Evolutionary conservation across 768 basidiomycete genomes (phyloP).

Genomic region (Collybia sp.): DNA sequence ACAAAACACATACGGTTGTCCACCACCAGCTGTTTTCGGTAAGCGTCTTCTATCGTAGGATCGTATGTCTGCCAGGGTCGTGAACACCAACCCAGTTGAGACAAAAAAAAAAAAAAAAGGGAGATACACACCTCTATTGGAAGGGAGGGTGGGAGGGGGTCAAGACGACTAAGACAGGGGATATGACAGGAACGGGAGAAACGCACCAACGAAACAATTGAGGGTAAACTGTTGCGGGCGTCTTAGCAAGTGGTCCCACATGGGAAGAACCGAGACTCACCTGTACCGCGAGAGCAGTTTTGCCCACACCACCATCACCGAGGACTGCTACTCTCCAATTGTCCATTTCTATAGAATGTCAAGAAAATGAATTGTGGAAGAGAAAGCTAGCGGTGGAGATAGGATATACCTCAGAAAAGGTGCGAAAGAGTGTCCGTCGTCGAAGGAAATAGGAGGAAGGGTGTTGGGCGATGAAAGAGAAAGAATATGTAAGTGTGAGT

Average conservation of each 20-base stretch:
- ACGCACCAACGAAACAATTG: conserved; percentile 92
- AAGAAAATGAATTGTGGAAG: conserved; percentile 4
- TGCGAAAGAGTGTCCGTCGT: conserved; percentile 25
- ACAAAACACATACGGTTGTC: conserved; percentile 95
- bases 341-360: conserved; percentile 59
- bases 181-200: conserved; percentile 7
- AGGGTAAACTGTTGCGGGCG: conserved; percentile 71
- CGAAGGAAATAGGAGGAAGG: conserved; percentile 11
- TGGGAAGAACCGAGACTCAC: conserved; percentile 35
- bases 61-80: conserved; percentile 73
- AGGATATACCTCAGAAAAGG: conserved; percentile 22
- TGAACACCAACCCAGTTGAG: conserved; percentile 9
- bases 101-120: conserved; percentile 1
- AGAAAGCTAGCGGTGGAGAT: conserved; percentile 9
- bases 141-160: conserved; percentile 5
- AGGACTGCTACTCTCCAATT: conserved; percentile 95
- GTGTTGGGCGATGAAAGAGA: conserved; percentile 16
- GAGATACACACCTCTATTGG: conserved; percentile 51
- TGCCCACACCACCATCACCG: conserved; percentile 96
- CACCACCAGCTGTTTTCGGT: conserved; percentile 91
- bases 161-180: conserved; percentile 4
- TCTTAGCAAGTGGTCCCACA: neutral
- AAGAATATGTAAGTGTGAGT: conserved; percentile 21
- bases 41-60: conserved; percentile 98
- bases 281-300: conserved; percentile 95